Base-by-base conservation (phyloP, 805 yeast genomes). In the Spathaspora boniae region DNA sequence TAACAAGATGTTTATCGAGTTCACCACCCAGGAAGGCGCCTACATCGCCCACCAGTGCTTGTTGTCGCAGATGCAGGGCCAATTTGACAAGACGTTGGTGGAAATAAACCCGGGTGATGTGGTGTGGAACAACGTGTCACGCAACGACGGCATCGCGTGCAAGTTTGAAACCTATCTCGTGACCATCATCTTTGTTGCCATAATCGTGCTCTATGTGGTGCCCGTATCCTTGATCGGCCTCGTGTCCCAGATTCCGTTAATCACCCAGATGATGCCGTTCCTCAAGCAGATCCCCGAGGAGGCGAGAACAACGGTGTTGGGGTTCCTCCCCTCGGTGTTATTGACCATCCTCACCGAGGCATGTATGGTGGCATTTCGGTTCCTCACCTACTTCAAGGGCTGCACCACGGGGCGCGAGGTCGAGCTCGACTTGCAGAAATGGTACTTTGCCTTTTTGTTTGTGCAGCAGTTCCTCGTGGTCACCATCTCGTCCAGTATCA, bases 391-490 rank as follows among this genome's bases (percentile, higher is more conserved):
- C 23, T 56, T 74, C 40, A 80, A 80, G 43, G 82, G 86, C 3
- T 71, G 66, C 22, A 60, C 76, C 26, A 78, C 89, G 0, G 78
- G 80, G 0, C 69, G 81, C 1, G 74, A 76, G 38, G 56, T 81
- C 6, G 88, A 88, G 50, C 35, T 75, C n/a, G 84, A 81, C 43
- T 68, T 82, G 11, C 96, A 87, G 45, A 65, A 68, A 30, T 84
- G 93, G 86, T 72, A 84, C 45, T 89, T 85, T 57, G 66, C 77
- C 1, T 88, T 88, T 50, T 62, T 82, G 33, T 87, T 85, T 53
- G 77, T 88, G 34, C 96, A 89, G 47, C 74, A 87, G 27, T 88
- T 89, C 46, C 57, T 89, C 29, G 91, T 88, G 17, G 87, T 88
- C 2, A 83, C 95, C 0, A 73, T 88, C 24, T 86, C 94, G 47